phyloP scores from a whole-genome alignment of 257 asterid genomes.

The Knoxia roxburghii region DNA sequence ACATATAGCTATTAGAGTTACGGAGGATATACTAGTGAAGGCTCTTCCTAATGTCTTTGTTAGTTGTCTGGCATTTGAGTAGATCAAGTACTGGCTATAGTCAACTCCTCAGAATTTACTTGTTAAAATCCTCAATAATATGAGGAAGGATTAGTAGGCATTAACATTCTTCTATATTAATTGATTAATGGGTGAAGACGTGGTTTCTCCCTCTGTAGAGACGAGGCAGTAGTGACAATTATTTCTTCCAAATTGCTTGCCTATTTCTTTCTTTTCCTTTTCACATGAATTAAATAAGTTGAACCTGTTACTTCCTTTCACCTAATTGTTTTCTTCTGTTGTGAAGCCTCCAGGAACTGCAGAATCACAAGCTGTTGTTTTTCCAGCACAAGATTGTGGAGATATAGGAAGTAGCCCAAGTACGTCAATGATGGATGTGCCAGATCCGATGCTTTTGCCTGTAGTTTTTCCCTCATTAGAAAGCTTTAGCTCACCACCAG shows the following conservation, averaged over 20 bases:
- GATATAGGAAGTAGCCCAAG: conserved; percentile 75
- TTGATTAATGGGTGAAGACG: background rate
- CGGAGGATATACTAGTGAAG: background rate
- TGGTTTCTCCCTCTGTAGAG: background rate
- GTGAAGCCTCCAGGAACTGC: conserved; percentile 97
- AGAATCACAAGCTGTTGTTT: conserved; percentile 56
- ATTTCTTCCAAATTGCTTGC: background rate
- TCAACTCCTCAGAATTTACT: background rate
- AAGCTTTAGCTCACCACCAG: conserved; percentile 54
- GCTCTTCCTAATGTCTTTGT: background rate
- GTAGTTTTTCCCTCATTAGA: conserved; percentile 62
- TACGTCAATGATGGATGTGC: conserved; percentile 74
- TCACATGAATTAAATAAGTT: background rate
- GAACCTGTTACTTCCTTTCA: conserved; percentile 6
- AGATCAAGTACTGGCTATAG: background rate
- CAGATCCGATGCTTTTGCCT: conserved; percentile 79
- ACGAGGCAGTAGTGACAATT: background rate
- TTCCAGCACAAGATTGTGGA: conserved; percentile 66
- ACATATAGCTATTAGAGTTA: too few relatives aligned
- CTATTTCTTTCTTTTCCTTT: background rate
- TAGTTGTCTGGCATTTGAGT: background rate
- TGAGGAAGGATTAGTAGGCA: background rate
- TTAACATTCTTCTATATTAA: background rate
- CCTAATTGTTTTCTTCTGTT: conserved; percentile 25
- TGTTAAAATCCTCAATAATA: background rate